Evolutionary conservation across 2,329 filamentous ascomycete species (phyloP).

Genomic region (Lasiodiplodia citricola): DNA sequence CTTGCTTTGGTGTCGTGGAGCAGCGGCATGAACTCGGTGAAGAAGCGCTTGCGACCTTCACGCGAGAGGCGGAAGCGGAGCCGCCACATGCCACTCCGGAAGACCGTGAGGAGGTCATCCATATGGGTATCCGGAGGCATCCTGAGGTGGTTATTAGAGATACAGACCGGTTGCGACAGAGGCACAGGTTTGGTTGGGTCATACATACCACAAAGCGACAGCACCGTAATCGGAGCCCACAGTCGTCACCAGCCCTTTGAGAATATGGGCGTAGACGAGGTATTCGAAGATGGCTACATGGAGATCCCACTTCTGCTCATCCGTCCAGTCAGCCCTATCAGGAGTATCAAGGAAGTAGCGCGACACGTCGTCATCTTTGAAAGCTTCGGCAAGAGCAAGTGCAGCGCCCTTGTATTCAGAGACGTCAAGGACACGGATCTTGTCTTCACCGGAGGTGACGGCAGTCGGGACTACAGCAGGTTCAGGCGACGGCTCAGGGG

Average conservation of each 20-base stretch:
- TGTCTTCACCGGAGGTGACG: conserved; percentile 41
- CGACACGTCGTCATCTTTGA: conserved; percentile 74
- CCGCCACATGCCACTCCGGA: conserved; percentile 79
- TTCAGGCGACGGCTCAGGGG: conserved; percentile 31
- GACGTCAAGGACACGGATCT: conserved; percentile 67
- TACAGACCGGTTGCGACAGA: background rate
- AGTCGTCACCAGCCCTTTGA: conserved; percentile 75
- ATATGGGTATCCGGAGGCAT: conserved; percentile 76
- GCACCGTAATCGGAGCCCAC: conserved; percentile 78
- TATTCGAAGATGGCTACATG: conserved; percentile 80
- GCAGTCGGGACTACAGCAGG: conserved; percentile 32
- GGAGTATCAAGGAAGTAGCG: conserved; percentile 76
- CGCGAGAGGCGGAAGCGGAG: conserved; percentile 74
- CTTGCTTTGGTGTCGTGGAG: conserved; percentile 74
- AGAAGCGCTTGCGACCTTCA: conserved; percentile 77
- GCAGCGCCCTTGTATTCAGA: conserved; percentile 75
- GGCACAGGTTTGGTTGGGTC: background rate
- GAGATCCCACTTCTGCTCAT: conserved; percentile 74
- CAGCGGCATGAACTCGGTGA: conserved; percentile 75
- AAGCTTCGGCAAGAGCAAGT: conserved; percentile 75
- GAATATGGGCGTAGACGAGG: conserved; percentile 74
- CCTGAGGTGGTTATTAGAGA: conserved; percentile 52
- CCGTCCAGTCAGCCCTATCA: conserved; percentile 66
- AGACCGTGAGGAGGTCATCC: conserved; percentile 73
- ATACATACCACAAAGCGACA: conserved; percentile 77